These are phyloP conservation scores for Aegilops longissima DNA, from an alignment of 176 grass and related monocot species.

Conservation along the genomic window DNA sequence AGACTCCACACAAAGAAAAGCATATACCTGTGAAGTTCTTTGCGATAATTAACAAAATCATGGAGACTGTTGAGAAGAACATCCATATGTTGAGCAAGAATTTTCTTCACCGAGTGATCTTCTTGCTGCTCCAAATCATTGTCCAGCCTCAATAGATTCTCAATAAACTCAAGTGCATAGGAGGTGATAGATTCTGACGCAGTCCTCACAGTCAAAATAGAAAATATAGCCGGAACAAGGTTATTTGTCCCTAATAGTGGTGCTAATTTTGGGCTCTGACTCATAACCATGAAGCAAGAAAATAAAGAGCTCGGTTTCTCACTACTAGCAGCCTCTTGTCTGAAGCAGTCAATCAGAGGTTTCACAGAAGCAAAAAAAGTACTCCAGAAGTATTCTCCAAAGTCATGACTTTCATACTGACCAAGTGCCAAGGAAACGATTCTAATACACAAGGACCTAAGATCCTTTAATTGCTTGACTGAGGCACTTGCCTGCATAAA, in stretches of 20 bases:
- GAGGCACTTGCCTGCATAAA: constrained; percentile 53
- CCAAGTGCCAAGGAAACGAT: constrained; percentile 69
- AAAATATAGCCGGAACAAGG: constrained; percentile 76
- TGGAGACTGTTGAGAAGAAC: constrained; percentile 76
- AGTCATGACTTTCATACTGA: constrained; percentile 65
- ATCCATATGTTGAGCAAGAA: constrained; percentile 80
- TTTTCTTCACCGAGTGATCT: constrained; percentile 51
- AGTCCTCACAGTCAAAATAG: constrained; percentile 83
- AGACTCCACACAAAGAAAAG: constrained; percentile 16
- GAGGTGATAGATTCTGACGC: constrained; percentile 76
- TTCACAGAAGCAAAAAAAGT: constrained; percentile 74
- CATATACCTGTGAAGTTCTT: constrained; percentile 67
- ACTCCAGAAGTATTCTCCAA: constrained; percentile 80
- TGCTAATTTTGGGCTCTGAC: constrained; percentile 67
- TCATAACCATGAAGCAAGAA: constrained; percentile 89
- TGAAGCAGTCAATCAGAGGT: constrained; percentile 79
- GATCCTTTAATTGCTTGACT: constrained; percentile 79
- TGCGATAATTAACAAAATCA: constrained; percentile 73
- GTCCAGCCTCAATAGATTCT: constrained; percentile 90
- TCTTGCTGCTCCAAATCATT: constrained; percentile 60
- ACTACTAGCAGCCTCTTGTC: constrained; percentile 82
- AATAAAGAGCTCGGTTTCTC: constrained; percentile 90
- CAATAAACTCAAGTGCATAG: constrained; percentile 73
- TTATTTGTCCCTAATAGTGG: constrained; percentile 66
- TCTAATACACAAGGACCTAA: constrained; percentile 74